A percentile compares a stretch with the other conserved stretches of the same genome.
phyloP scores from a whole-genome alignment of 177 flowering plant genomes.

The Vitis hybrid region DNA sequence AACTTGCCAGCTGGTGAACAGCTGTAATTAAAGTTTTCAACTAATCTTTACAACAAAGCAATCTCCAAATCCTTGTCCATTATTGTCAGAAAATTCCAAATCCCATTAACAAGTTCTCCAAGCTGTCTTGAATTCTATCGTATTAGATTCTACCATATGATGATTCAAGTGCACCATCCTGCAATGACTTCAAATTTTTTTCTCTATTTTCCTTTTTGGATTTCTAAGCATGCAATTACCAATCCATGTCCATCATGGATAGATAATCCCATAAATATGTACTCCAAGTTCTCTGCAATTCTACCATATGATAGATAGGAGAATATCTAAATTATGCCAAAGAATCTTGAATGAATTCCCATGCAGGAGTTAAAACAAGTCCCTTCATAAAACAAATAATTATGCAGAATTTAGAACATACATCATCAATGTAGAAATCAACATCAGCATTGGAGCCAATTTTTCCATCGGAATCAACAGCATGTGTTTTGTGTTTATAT shows the following conservation, averaged over 20 bases:
- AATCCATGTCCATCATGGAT: too few species aligned
- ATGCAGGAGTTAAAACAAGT: neutral
- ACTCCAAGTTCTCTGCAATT: too few species aligned
- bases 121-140: neutral
- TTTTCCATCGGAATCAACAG: conserved; percentile 76
- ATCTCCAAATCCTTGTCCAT: neutral
- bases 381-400: neutral
- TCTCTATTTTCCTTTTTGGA: too few species aligned
- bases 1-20: too few species aligned
- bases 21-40: neutral
- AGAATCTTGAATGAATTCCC: neutral
- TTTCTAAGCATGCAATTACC: too few species aligned
- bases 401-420: conserved; percentile 27
- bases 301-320: too few species aligned
- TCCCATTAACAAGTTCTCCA: neutral
- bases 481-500: conserved; percentile 94
- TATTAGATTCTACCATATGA: neutral
- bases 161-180: neutral
- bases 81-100: neutral
- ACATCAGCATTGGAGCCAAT: conserved; percentile 81
- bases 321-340: too few species aligned
- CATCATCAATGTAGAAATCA: conserved; percentile 87
- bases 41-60: neutral
- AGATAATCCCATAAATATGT: too few species aligned
- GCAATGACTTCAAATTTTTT: too few species aligned